phyloP scores from a whole-genome alignment of 2,329 filamentous ascomycete species.

The Aspergillus japonicus region DNA sequence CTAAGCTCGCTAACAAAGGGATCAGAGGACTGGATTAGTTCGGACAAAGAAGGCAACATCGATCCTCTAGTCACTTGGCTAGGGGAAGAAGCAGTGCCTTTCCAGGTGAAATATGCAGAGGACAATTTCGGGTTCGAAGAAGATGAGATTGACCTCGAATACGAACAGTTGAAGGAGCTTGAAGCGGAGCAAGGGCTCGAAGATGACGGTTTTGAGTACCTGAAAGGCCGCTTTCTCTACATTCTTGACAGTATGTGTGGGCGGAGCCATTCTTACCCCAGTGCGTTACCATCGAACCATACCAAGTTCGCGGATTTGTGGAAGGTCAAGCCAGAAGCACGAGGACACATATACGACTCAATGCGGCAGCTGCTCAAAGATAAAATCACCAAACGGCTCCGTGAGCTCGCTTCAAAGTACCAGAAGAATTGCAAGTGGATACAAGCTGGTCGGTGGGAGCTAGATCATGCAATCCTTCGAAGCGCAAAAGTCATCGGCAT shows the following conservation, averaged over 20 bases:
- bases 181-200: slow-evolving; percentile 56
- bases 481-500: slow-evolving; percentile 61
- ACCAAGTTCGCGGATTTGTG: slow-evolving; percentile 57
- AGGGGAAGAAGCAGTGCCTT: slow-evolving; percentile 50
- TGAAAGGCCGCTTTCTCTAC: slow-evolving; percentile 48
- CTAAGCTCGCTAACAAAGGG: slow-evolving; percentile 58
- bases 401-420: slow-evolving; percentile 52
- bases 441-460: slow-evolving; percentile 59
- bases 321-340: slow-evolving; percentile 54
- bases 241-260: slow-evolving; percentile 46
- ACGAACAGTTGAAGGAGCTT: slow-evolving; percentile 60
- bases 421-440: slow-evolving; percentile 51
- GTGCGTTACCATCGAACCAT: slow-evolving; percentile 38
- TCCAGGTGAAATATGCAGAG: slow-evolving; percentile 44
- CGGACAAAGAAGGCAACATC: slow-evolving; percentile 25
- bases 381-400: slow-evolving; percentile 49
- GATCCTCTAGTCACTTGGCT: slow-evolving; percentile 58
- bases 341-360: slow-evolving; percentile 66
- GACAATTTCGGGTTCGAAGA: slow-evolving; percentile 55
- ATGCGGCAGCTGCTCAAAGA: slow-evolving; percentile 59
- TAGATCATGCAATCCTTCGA: slow-evolving; percentile 60
- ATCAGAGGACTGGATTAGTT: slow-evolving; percentile 45
- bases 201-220: slow-evolving; percentile 56
- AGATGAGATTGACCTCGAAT: slow-evolving; percentile 61
- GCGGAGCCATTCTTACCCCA: slow-evolving; percentile 13